Percentiles rank a stretch among this genome's conserved stretches.
Evolutionary conservation across 2,329 filamentous ascomycete species (phyloP).

Genomic region (Aspergillus sp.): DNA sequence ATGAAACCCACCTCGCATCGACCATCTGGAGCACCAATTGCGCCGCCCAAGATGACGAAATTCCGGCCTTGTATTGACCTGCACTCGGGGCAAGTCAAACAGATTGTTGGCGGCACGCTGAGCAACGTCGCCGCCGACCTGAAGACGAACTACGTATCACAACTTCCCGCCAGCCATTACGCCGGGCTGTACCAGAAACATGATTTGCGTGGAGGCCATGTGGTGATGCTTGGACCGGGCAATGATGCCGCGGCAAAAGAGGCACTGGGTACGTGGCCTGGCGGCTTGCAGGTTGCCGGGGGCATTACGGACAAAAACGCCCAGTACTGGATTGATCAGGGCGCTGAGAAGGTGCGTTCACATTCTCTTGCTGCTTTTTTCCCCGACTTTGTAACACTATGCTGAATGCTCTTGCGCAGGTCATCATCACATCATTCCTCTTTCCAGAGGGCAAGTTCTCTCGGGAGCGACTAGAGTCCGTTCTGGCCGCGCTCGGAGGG

Average conservation of each 20-base stretch:
- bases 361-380: not conserved
- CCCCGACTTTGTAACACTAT: not conserved
- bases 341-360: constrained; percentile 76
- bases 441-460: constrained; percentile 85
- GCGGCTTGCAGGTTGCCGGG: constrained; percentile 84
- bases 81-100: constrained; percentile 95
- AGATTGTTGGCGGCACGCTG: constrained; percentile 94
- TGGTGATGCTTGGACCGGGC: constrained; percentile 91
- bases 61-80: constrained; percentile 97
- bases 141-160: constrained; percentile 90
- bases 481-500: constrained; percentile 69
- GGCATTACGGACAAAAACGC: constrained; percentile 88
- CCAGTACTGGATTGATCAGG: constrained; percentile 76
- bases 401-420: constrained; percentile 41
- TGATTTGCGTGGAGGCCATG: constrained; percentile 74
- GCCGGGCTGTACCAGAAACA: constrained; percentile 76
- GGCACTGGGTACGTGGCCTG: constrained; percentile 74
- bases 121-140: constrained; percentile 64
- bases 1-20: constrained; percentile 14
- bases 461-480: constrained; percentile 68
- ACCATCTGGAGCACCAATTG: constrained; percentile 6
- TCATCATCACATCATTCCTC: constrained; percentile 94
- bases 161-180: constrained; percentile 76
- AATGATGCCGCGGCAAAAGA: constrained; percentile 78
- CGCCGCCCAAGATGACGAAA: constrained; percentile 66